phyloP scores from a whole-genome alignment of 2,329 filamentous ascomycete genomes.

The Apiospora aurea region DNA sequence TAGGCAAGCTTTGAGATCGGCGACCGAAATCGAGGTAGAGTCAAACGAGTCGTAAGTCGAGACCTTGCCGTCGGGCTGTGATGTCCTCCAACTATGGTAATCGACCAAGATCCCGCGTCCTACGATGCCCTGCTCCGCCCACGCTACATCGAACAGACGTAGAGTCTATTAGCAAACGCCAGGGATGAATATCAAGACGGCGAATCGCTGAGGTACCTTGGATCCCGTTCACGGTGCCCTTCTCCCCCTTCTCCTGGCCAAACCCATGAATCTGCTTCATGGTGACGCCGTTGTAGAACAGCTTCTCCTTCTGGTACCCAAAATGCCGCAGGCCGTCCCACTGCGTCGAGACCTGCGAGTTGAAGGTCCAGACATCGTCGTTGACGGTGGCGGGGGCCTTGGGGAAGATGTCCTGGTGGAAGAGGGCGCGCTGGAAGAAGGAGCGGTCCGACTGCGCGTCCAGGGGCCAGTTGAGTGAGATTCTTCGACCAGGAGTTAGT shows the following conservation, averaged over 20 bases:
- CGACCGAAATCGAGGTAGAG: slow-evolving; percentile 44
- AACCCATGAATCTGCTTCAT: slow-evolving; percentile 49
- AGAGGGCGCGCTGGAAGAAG: slow-evolving; percentile 62
- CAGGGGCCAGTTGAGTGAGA: slow-evolving; percentile 68
- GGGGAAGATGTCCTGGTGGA: slow-evolving; percentile 60
- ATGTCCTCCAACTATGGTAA: slow-evolving; percentile 47
- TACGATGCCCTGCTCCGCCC: slow-evolving; percentile 46
- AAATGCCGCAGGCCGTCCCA: slow-evolving; percentile 33
- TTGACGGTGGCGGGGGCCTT: slow-evolving; percentile 62
- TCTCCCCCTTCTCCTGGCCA: slow-evolving; percentile 32
- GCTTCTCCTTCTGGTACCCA: slow-evolving; percentile 24
- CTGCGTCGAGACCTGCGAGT: slow-evolving; percentile 21
- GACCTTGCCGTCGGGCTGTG: slow-evolving; percentile 39
- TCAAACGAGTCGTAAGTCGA: slow-evolving; percentile 38
- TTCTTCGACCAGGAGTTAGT: slow-evolving; percentile 40
- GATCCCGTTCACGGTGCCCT: slow-evolving; percentile 43
- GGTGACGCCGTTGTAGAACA: slow-evolving; percentile 39
- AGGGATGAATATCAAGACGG: slow-evolving; percentile 43
- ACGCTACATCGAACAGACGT: slow-evolving; percentile 43
- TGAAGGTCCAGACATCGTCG: slow-evolving; percentile 61
- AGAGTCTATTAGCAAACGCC: background rate
- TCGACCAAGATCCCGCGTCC: slow-evolving; percentile 25
- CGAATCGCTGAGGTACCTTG: slow-evolving; percentile 30
- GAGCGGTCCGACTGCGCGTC: slow-evolving; percentile 58
- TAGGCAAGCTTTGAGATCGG: slow-evolving; percentile 51